Evolutionary conservation across 2,329 filamentous ascomycete genomes (phyloP), one percentile per base, ranked within the genome.

Genomic region (Aspergillus amoenus): DNA sequence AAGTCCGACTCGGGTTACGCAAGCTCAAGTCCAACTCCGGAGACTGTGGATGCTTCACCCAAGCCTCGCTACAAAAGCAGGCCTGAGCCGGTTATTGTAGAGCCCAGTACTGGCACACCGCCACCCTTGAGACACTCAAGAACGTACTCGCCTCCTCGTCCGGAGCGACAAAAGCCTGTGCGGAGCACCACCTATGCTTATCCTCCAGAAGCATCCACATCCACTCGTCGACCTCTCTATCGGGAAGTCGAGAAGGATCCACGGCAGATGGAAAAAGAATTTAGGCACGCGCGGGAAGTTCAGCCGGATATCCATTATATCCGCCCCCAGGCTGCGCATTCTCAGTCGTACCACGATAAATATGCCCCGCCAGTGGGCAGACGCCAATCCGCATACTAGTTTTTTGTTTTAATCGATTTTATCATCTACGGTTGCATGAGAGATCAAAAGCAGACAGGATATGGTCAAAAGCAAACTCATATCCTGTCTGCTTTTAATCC

Each of bases 1-100:
- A 68, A 69, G 42, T 68, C 74, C 30, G 78, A 80, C 55, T 79
- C 77, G 3, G 76, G 76, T 3, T 78, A 79, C 56, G 78, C 75
- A 5, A 79, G 75, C 61, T 75, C 78, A 9, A 70, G 70, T 37
- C 54, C 54, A 21, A 78, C 75, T 1, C 76, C 76, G 2, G 76
- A 79, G 40, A 72, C 63, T 4, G 69, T 68, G 7, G 66, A 70
- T 39, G 67, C 66, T 55, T 71, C 71, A 2, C 66, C 73, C n/a
- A 74, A 73, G 61, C 55, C 68, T 7, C 73, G 70, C 46, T 75
- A 74, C 62, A 72, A 66, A 57, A 65, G 72, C 32, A 55, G 67
- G 18, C 59, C 63, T 13, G 66, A 72, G 17, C 58, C 63, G 8
- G 58, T 69, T 17, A 44, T 68, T 17, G 63, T 71, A 46, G 71